Percentiles rank a stretch among this genome's conserved stretches.
phyloP scores from a whole-genome alignment of 352 stramenopile genomes.

The Globisporangium carolinianum region DNA sequence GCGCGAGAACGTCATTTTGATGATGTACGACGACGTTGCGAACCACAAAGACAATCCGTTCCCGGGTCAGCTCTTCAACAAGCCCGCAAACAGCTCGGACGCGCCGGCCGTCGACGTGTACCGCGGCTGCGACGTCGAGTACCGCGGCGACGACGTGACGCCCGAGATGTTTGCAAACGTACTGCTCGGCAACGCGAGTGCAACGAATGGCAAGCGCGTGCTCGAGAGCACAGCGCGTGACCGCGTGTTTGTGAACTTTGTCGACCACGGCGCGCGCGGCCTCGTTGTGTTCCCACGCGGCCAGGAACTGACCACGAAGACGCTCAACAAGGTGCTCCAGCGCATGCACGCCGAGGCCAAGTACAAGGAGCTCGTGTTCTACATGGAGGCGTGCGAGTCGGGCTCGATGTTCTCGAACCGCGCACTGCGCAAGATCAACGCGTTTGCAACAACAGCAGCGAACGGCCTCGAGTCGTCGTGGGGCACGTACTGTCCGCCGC shows the following conservation, averaged over 20 bases:
- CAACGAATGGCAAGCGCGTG: conserved; percentile 61
- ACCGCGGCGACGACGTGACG: conserved; percentile 69
- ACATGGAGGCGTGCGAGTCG: conserved; percentile 90
- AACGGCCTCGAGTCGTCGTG: conserved; percentile 86
- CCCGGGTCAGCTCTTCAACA: conserved; percentile 86
- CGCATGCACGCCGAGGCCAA: conserved; percentile 79
- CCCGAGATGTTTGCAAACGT: conserved; percentile 86
- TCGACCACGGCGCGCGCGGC: conserved; percentile 85
- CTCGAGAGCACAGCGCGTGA: conserved; percentile 80
- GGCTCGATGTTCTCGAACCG: conserved; percentile 86
- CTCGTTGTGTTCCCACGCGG: conserved; percentile 80
- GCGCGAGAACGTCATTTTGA: conserved; percentile 85
- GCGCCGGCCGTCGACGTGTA: conserved; percentile 78
- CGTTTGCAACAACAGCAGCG: conserved; percentile 86
- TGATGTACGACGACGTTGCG: conserved; percentile 92
- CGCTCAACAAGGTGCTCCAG: conserved; percentile 60
- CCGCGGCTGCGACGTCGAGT: conserved; percentile 75
- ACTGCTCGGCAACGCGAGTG: conserved; percentile 64
- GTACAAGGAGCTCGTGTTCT: conserved; percentile 90
- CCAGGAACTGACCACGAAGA: conserved; percentile 60
- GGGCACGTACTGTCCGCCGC: conserved; percentile 83
- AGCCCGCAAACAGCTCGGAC: conserved; percentile 39
- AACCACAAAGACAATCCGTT: conserved; percentile 77
- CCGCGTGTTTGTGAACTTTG: conserved; percentile 91
- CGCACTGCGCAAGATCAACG: conserved; percentile 76